phyloP scores from a whole-genome alignment of 306 rosid genomes.

The Prunus kanzakura region DNA sequence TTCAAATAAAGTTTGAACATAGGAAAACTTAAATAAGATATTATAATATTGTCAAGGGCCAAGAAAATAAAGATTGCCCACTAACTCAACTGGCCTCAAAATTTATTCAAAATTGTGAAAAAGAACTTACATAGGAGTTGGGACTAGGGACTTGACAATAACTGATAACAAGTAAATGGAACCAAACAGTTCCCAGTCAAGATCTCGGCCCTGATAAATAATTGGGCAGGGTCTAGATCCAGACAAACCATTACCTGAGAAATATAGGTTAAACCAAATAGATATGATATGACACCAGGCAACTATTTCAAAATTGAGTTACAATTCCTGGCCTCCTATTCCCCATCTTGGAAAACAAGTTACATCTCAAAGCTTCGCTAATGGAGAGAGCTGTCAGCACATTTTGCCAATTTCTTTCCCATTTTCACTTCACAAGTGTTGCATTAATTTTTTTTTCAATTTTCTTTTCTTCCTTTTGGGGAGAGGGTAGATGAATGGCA shows the following conservation, averaged over 20 bases:
- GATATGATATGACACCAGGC: neutral
- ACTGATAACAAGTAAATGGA: neutral
- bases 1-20: neutral
- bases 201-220: constrained; percentile 3
- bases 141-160: neutral
- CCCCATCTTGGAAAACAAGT: neutral
- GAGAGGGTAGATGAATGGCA: neutral
- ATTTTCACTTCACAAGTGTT: neutral
- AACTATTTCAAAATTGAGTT: neutral
- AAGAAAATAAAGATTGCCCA: neutral
- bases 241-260: constrained; percentile 11
- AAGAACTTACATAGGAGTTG: neutral
- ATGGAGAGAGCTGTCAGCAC: neutral
- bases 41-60: neutral
- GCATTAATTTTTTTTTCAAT: neutral
- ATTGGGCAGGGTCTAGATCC: constrained; percentile 7
- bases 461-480: neutral
- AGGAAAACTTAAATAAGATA: neutral
- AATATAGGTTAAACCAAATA: neutral
- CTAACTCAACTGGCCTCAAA: neutral
- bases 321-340: neutral
- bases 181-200: constrained; percentile 7
- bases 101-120: neutral
- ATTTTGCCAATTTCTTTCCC: neutral
- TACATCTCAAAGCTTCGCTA: neutral